Evolutionary conservation across 108 stramenopile genomes (phyloP), one percentile per base, ranked within the genome.

Genomic region (Epithemia pelagica): DNA sequence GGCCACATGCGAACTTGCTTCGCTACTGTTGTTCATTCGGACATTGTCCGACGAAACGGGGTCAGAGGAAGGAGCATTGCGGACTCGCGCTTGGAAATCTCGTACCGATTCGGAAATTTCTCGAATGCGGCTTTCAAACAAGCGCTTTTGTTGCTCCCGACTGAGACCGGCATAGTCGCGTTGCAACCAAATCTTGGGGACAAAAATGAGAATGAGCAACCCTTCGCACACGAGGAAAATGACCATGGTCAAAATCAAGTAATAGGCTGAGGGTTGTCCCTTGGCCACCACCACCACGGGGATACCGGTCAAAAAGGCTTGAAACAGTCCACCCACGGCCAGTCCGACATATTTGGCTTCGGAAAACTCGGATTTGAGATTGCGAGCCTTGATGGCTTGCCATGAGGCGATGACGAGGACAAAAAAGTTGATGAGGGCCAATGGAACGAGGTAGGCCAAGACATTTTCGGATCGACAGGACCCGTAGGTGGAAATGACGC

Each of bases 141-240:
- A n/a, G n/a, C n/a, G n/a, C n/a, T n/a, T n/a, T n/a, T n/a, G n/a
- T n/a, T n/a, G n/a, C n/a, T n/a, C n/a, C n/a, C n/a, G n/a, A n/a
- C n/a, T n/a, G n/a, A n/a, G n/a, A n/a, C n/a, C 60, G 18, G 60
- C 60, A 18, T 27, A 22, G 22, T n/a, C n/a, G n/a, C n/a, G n/a
- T n/a, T n/a, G n/a, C n/a, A n/a, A n/a, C n/a, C n/a, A n/a, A n/a
- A 77, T 69, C 61, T 83, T 83, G 5, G 77, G 77, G 31, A 69
- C 56, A 68, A 82, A 78, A 52, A 82, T 78, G 7, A 78, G 53
- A 15, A 68, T 22, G 22, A 76, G 23, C 10, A 74, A 67, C 27
- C 65, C 71, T 0, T 59, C 15, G 20, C 72, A 64, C 24, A 66
- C 26, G 28, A 69, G 27, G 52, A 67, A 64, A 7, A 82, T 67